Conservation (phyloP, 495 filamentous ascomycete species). For the Penicillium maclennaniae region DNA sequence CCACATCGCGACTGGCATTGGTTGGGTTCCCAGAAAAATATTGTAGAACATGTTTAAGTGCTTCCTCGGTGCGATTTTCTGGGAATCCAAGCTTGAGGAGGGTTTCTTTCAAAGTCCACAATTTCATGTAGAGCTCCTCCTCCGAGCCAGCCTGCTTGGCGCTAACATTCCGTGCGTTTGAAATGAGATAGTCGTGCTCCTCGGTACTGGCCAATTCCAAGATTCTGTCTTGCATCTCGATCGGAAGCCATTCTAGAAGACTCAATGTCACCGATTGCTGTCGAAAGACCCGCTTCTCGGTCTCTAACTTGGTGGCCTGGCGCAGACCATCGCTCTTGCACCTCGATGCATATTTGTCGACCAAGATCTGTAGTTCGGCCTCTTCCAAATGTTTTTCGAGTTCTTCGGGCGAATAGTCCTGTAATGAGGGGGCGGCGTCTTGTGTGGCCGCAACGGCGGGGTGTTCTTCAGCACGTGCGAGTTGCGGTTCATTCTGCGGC, state of each 20-base stretch:
- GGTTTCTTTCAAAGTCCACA: constrained; percentile 76
- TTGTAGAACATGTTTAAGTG: constrained; percentile 60
- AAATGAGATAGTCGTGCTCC: constrained; percentile 34
- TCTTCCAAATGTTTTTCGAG: constrained; percentile 79
- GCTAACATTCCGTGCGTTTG: constrained; percentile 23
- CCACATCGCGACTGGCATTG: constrained; percentile 54
- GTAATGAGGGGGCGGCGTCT: constrained; percentile 30
- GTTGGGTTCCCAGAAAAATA: constrained; percentile 50
- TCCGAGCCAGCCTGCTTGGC: constrained; percentile 45
- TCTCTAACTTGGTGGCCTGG: constrained; percentile 68
- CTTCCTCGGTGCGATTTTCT: constrained; percentile 55
- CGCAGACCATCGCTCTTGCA: constrained; percentile 62
- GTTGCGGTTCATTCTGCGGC: constrained; percentile 41
- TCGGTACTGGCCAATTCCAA: constrained; percentile 52
- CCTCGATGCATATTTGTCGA: constrained; percentile 75
- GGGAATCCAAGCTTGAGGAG: constrained; percentile 66
- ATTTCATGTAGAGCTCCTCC: constrained; percentile 67
- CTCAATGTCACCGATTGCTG: constrained; percentile 66
- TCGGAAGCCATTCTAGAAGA: constrained; percentile 72
- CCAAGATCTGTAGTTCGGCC: constrained; percentile 73
- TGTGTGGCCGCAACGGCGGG: constrained; percentile 17
- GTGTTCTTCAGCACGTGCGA: constrained; percentile 19
- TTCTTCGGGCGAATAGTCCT: constrained; percentile 71
- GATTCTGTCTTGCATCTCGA: constrained; percentile 72
- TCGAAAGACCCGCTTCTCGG: constrained; percentile 72